Evolutionary conservation across 2,329 filamentous ascomycete genomes (phyloP).

Genomic region (Fusarium caatingaense): DNA sequence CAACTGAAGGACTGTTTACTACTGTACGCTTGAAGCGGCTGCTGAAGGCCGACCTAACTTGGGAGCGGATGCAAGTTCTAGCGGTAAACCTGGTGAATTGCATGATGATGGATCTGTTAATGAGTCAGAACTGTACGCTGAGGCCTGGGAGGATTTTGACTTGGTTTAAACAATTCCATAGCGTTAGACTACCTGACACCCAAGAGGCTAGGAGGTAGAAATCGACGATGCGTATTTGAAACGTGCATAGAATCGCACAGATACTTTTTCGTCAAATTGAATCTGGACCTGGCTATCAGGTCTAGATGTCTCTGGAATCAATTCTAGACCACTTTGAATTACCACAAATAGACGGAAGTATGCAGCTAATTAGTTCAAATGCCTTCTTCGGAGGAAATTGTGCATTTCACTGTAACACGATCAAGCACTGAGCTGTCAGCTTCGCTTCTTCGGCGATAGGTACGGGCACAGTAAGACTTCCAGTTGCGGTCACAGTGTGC

Average conservation of each 20-base stretch:
- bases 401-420: slow-evolving; percentile 13
- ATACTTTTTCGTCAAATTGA: neutral
- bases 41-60: neutral
- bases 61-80: neutral
- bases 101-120: neutral
- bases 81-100: neutral
- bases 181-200: neutral
- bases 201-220: neutral
- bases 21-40: slow-evolving; percentile 27
- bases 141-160: neutral
- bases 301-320: slow-evolving; percentile 31
- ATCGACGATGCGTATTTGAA: slow-evolving; percentile 10
- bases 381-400: neutral
- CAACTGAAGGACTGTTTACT: slow-evolving; percentile 13
- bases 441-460: neutral
- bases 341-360: slow-evolving; percentile 20
- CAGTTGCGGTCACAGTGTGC: neutral
- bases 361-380: slow-evolving; percentile 19
- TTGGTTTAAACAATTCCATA: slow-evolving; percentile 4
- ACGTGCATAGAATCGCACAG: neutral
- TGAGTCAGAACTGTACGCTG: slow-evolving; percentile 2
- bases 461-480: neutral
- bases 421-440: slow-evolving; percentile 5
- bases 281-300: slow-evolving; percentile 1
- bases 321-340: slow-evolving; percentile 15